These are phyloP conservation scores for Shiraia sp. DNA, from an alignment of 2,329 filamentous ascomycete species.

Conservation along the genomic window DNA sequence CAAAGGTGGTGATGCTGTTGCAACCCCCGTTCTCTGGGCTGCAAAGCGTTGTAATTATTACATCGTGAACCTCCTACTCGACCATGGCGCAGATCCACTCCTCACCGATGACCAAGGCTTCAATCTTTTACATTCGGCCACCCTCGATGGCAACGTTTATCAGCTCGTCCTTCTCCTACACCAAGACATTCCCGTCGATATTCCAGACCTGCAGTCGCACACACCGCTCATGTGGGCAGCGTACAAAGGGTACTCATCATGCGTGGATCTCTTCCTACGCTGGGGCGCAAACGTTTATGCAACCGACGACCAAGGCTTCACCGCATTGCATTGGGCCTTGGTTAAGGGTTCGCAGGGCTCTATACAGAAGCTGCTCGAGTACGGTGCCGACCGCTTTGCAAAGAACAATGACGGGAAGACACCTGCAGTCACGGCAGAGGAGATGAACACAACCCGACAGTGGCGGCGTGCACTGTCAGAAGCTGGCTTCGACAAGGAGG, in stretches of 20 bases:
- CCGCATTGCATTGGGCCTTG: conserved; percentile 92
- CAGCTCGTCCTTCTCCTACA: conserved; percentile 88
- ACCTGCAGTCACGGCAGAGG: conserved; percentile 79
- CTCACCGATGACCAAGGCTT: conserved; percentile 93
- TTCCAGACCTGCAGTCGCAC: conserved; percentile 85
- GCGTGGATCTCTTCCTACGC: conserved; percentile 87
- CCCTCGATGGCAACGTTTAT: conserved; percentile 93
- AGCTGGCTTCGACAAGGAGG: conserved; percentile 81
- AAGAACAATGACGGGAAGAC: conserved; percentile 90
- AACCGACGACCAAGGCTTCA: conserved; percentile 89
- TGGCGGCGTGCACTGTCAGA: conserved; percentile 85
- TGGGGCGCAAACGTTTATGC: conserved; percentile 96
- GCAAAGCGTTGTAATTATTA: conserved; percentile 97
- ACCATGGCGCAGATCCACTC: conserved; percentile 89
- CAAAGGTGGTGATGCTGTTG: conserved; percentile 92
- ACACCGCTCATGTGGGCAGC: conserved; percentile 98
- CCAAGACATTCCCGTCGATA: conserved; percentile 93
- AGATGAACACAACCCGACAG: conserved; percentile 82
- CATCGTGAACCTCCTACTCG: conserved; percentile 87
- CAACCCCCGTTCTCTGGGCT: conserved; percentile 95
- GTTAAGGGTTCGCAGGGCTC: conserved; percentile 90
- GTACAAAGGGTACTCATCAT: conserved; percentile 93
- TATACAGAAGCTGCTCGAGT: conserved; percentile 92
- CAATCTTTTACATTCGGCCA: conserved; percentile 95
- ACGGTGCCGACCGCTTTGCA: conserved; percentile 90